Conservation (phyloP, 176 grass and related monocot genomes). For the Rhynchospora breviuscula region DNA sequence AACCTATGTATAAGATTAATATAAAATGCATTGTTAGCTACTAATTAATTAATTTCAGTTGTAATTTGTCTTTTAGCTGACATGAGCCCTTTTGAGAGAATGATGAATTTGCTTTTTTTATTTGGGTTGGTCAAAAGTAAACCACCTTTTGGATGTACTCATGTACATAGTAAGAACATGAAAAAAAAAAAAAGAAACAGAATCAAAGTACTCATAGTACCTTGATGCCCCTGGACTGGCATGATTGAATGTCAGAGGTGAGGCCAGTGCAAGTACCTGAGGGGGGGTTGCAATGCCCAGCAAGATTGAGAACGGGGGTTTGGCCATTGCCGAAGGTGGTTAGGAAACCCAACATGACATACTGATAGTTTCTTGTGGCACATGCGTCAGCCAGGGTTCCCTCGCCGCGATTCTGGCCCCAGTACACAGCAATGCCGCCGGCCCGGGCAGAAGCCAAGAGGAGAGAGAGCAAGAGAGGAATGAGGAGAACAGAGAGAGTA, state of each 20-base stretch:
- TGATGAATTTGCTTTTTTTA: not conserved
- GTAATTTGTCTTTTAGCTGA: not conserved
- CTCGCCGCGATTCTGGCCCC: constrained; percentile 36
- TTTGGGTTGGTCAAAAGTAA: not conserved
- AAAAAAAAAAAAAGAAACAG: not conserved
- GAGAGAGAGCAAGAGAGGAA: constrained; percentile 20
- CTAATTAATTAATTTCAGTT: not conserved
- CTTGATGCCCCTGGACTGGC: constrained; percentile 30
- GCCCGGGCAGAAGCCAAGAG: not conserved
- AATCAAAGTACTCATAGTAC: not conserved
- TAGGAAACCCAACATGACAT: constrained; percentile 35
- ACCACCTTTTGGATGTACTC: not conserved
- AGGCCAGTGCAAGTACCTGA: constrained; percentile 20
- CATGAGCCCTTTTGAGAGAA: not conserved
- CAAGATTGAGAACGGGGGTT: constrained; percentile 28
- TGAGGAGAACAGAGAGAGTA: not conserved
- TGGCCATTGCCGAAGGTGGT: constrained; percentile 35
- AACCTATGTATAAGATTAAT: constrained; percentile 24
- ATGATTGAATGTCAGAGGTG: constrained; percentile 24
- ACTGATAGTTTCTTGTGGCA: constrained; percentile 9
- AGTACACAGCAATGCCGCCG: constrained; percentile 30
- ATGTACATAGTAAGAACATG: not conserved
- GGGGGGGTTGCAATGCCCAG: constrained; percentile 23
- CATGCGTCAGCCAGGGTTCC: constrained; percentile 25
- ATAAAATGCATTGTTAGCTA: not conserved